Evolutionary conservation across 2,329 filamentous ascomycete genomes (phyloP), one percentile per base, ranked within the genome.

Genomic region (Fusarium fracticaudum): DNA sequence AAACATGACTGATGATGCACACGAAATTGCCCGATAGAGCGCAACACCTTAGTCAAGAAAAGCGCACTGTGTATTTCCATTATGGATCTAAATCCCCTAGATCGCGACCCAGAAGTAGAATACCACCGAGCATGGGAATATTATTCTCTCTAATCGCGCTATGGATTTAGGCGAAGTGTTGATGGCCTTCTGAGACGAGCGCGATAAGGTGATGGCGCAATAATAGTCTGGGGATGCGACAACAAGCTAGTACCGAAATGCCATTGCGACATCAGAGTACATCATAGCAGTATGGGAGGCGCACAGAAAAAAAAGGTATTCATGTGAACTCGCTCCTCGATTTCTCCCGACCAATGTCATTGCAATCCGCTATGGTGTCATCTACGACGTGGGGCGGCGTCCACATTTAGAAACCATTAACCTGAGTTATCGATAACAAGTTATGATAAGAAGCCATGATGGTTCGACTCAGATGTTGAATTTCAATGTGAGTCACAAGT

Each of bases 331-430:
- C 26, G n/a, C 50, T 53, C 50, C 50, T 53, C 50, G 50, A 53
- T 53, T 53, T 53, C 50, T 53, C 50, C 50, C 50, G 50, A 26
- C 50, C 50, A 53, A 24, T 53, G 50, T 8, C 50, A 53, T 53
- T 22, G 0, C 15, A 53, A 53, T 17, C 50, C 50, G 50, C 50
- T 38, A 53, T 53, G 50, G 31, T 53, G 50, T 11, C 22, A 53
- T 53, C 1, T 8, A 37, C 10, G 5, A 35, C 50, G 33, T 53
- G 50, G 50, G 50, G n/a, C 50, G 33, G 50, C 50, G 33, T 37
- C 50, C 50, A 53, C 50, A 38, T 22, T 10, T 29, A 47, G 44
- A 47, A 47, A 22, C 44, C 50, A 8, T 35, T 35, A 6, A 35
- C 33, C 2, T 35, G 14, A 35, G 33, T 8, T 8, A 35, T 35